A percentile compares a stretch with the other conserved stretches of the same genome.
These are phyloP conservation scores for Erucastrum elatum DNA, from an alignment of 345 rosid genomes.

Conservation along the genomic window DNA sequence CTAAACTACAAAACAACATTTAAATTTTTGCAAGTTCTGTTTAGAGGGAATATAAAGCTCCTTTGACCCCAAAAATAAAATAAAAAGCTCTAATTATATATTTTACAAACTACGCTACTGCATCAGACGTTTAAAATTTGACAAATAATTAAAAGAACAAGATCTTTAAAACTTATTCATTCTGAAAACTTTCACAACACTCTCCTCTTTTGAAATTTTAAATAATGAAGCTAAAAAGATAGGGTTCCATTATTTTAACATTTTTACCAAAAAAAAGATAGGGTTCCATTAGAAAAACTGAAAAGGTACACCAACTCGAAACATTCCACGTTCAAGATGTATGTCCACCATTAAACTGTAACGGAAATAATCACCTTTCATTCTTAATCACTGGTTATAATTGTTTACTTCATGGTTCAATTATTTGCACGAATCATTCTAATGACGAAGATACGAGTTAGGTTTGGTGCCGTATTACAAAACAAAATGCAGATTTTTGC, in stretches of 20 bases:
- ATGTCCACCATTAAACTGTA: constrained; percentile 6
- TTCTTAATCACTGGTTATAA: not conserved
- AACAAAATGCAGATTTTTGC: constrained; percentile 15
- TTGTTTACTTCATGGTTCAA: constrained; percentile 6
- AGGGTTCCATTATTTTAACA: no score
- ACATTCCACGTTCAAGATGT: constrained; percentile 22
- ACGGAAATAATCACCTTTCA: constrained; percentile 6
- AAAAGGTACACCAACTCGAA: not conserved
- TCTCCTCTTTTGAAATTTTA: not conserved
- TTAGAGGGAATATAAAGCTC: not conserved
- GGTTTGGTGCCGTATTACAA: constrained; percentile 27
- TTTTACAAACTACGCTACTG: no score
- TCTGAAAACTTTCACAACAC: constrained; percentile 7
- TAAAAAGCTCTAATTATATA: no score
- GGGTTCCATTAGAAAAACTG: not conserved
- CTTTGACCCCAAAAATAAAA: not conserved
- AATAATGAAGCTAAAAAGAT: no score
- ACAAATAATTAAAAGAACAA: not conserved
- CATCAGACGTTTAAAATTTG: not conserved
- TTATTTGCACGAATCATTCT: not conserved
- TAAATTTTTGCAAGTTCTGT: not conserved
- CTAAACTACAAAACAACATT: constrained; percentile 4
- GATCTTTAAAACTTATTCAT: not conserved
- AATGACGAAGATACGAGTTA: constrained; percentile 32
- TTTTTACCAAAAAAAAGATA: no score